These are phyloP conservation scores for Spinellus fusiger DNA, from an alignment of 192 early-diverging fungal species.

Conservation along the genomic window DNA sequence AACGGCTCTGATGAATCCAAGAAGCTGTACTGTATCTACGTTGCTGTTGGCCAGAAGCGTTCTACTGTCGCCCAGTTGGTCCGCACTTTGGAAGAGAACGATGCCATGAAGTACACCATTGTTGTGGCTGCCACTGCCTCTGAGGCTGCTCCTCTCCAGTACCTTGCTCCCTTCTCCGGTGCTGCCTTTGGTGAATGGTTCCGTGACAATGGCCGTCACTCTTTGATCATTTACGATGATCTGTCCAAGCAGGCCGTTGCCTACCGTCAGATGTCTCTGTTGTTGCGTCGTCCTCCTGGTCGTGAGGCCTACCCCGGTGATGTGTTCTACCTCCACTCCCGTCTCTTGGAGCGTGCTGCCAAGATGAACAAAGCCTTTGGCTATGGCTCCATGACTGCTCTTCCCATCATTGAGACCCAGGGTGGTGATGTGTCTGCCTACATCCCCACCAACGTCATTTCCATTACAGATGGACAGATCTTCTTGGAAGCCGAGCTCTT, in stretches of 20 bases:
- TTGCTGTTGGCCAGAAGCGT: conserved; percentile 98
- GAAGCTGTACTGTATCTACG: conserved; percentile 99
- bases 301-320: conserved; percentile 99
- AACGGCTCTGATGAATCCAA: conserved; percentile 89
- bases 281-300: conserved; percentile 99
- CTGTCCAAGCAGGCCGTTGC: conserved; percentile 99
- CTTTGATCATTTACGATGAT: conserved; percentile 99
- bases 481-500: conserved; percentile 99
- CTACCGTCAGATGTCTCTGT: conserved; percentile 99
- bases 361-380: conserved; percentile 98
- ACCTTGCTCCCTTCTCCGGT: conserved; percentile 97
- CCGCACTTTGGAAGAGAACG: conserved; percentile 95
- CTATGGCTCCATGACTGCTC: conserved; percentile 95
- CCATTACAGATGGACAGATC: conserved; percentile 99
- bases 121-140: conserved; percentile 99
- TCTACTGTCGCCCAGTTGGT: conserved; percentile 99
- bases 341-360: conserved; percentile 97
- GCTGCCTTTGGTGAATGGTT: conserved; percentile 98
- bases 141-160: conserved; percentile 98
- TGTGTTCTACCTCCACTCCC: conserved; percentile 99
- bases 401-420: conserved; percentile 99
- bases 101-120: conserved; percentile 97
- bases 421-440: conserved; percentile 99
- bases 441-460: conserved; percentile 99
- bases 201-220: conserved; percentile 98